Base-by-base conservation (phyloP, 1,139 yeast species). In the Diutina scorzettiae region DNA sequence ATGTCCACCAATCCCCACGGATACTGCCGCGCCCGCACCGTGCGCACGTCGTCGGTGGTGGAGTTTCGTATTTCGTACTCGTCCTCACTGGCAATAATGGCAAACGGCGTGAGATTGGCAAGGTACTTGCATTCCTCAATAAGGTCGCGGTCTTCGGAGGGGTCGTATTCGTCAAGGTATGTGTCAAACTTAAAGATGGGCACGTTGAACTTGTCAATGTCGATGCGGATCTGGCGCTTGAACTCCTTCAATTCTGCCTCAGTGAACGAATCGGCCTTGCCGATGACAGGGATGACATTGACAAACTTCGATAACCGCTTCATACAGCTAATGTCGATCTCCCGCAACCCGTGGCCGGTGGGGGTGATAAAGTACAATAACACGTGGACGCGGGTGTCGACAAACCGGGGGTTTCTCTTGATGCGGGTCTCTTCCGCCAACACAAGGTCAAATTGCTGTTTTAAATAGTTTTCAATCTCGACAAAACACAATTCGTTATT, bases 1-100 rank as follows among this genome's bases (percentile, higher is more conserved):
- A 75, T 69, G 56, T 89, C 94, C 41, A 91, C 79, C 43, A 77
- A 61, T 0, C 97, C 97, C 97, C 98, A 91, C 17, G 96, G 96
- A 57, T 89, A 91, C 58, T 78, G 75, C 58, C 98, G 76, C 6
- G 86, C 96, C 48, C 89, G 76, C 39, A 82, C 72, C 41, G 69
- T 58, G 40, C 51, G 58, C n/a, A 59, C 44, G 47, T 71, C 68
- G 9, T 89, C 91, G 19, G 78, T 69, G 23, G 55, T 58, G 12
- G 71, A 60, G 51, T 81, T 87, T 41, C 53, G 58, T 39, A 67
- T 58, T 51, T 76, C 81, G 47, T 59, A 65, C 31, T 68, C 68
- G 11, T 57, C 63, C 54, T 74, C 78, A 2, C 94, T 81, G 5
- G 95, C 83, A 51, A 89, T 81, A 31, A 89, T 71, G 1, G 96